Percentiles rank a stretch among this genome's conserved stretches.
These are phyloP conservation scores for Aureobasidium pullulans DNA, from an alignment of 2,329 filamentous ascomycete species.

Conservation along the genomic window DNA sequence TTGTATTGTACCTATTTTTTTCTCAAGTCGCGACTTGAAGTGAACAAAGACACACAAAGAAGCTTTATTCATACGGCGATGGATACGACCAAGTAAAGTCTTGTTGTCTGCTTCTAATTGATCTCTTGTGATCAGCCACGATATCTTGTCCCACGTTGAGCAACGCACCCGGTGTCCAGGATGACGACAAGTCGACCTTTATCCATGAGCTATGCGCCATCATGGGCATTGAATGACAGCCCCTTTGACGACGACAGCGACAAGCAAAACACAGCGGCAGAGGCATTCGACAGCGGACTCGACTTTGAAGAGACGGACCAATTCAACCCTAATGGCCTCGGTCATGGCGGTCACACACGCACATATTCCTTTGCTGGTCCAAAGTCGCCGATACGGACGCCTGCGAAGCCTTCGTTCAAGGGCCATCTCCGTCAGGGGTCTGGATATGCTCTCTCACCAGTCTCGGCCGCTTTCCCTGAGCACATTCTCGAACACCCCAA, in stretches of 20 bases:
- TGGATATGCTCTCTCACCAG: conserved; percentile 7
- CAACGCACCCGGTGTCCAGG: neutral
- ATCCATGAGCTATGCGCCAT: neutral
- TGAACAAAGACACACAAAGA: neutral
- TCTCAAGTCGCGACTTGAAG: neutral
- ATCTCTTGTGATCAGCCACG: neutral
- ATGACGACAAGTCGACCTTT: neutral
- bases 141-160: neutral
- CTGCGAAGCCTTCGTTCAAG: conserved; percentile 10
- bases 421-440: conserved; percentile 7
- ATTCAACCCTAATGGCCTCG: conserved; percentile 14
- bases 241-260: conserved; percentile 2
- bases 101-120: neutral
- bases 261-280: neutral
- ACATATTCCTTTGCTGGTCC: conserved; percentile 9
- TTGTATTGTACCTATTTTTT: too few species aligned
- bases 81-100: neutral
- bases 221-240: conserved; percentile 6
- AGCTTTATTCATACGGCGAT: neutral
- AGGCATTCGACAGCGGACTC: conserved; percentile 8
- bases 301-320: conserved; percentile 12
- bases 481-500: conserved; percentile 6
- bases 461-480: conserved; percentile 10
- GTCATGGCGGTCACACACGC: conserved; percentile 25
- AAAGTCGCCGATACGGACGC: conserved; percentile 5